Evolutionary conservation across 2,329 filamentous ascomycete genomes (phyloP).

Genomic region (Myriosclerotinia duriaeana): DNA sequence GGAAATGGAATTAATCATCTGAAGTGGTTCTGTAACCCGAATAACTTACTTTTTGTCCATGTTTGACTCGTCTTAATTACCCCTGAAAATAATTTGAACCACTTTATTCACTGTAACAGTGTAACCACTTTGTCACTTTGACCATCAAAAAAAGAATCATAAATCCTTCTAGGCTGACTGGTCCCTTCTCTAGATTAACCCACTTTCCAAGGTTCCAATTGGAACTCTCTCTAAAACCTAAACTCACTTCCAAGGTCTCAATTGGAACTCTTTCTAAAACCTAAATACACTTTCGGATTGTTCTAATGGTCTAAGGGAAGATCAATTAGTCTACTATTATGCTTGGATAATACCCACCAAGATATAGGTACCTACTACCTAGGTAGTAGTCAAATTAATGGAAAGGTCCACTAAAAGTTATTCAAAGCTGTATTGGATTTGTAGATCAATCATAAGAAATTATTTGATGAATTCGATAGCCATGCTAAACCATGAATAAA

Average conservation of each 20-base stretch:
- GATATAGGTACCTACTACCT: background rate
- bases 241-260: background rate
- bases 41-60: slow-evolving; percentile 5
- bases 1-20: background rate
- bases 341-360: background rate
- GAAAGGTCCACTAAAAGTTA: slow-evolving; percentile 3
- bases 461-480: slow-evolving; percentile 13
- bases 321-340: slow-evolving; percentile 21
- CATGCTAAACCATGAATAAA: background rate
- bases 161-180: slow-evolving; percentile 15
- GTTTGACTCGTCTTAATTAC: slow-evolving; percentile 9
- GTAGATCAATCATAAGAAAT: slow-evolving; percentile 16
- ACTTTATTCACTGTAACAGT: background rate
- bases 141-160: background rate
- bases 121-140: slow-evolving; percentile 3
- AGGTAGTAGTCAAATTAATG: slow-evolving; percentile 3
- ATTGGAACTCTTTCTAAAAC: background rate
- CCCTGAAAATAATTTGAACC: slow-evolving; percentile 17
- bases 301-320: slow-evolving; percentile 16
- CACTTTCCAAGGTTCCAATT: slow-evolving; percentile 12
- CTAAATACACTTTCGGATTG: slow-evolving; percentile 12
- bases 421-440: slow-evolving; percentile 8
- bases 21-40: background rate
- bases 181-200: slow-evolving; percentile 7
- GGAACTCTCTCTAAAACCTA: background rate